Evolutionary conservation across 306 rosid species (phyloP), one percentile per base, ranked within the genome.

Genomic region (Albizia julibrissin): DNA sequence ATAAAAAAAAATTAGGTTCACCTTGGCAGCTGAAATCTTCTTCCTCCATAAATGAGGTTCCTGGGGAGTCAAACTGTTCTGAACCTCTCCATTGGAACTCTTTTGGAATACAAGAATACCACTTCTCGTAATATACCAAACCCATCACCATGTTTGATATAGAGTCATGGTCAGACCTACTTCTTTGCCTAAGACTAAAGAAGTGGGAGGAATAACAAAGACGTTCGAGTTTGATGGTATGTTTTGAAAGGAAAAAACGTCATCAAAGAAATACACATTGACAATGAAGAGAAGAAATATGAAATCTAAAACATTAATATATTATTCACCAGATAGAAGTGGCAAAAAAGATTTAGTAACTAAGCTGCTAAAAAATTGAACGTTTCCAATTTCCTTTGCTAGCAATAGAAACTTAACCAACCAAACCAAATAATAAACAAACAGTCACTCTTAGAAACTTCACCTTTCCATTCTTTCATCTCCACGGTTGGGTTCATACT

Each of bases 71-170:
- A 80, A 78, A 64, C 72, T 76, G 89, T 58, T 90, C 86, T 31
- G 84, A 77, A 83, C 79, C 91, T 79, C 81, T 89, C 90, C 89
- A 81, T 77, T 84, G 86, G 77, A 89, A 84, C 86, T 90, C 95
- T 78, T 79, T 54, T 10, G 97, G 93, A 72, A 91, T 75, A 56
- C 84, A 84, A 58, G 95, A 89, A 82, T 87, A 90, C 97, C 97
- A 95, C 50, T 86, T 34, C 65, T 88, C 90, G 80, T 85, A 91
- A 84, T 68, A 93, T 80, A 91, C 75, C 89, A 91, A 80, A 73
- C 94, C 98, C 61, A 89, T 77, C 46, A 88, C 72, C 87, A 93
- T 81, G 85, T 88, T 88, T 61, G 89, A 81, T 82, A 86, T 71
- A 9, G 93, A 89, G 78, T 87, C 91, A 70, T 40, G 37, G 46